Percentiles rank a stretch among this genome's conserved stretches.
Evolutionary conservation across 2,329 filamentous ascomycete species (phyloP).

Genomic region (Neofusicoccum sp.): DNA sequence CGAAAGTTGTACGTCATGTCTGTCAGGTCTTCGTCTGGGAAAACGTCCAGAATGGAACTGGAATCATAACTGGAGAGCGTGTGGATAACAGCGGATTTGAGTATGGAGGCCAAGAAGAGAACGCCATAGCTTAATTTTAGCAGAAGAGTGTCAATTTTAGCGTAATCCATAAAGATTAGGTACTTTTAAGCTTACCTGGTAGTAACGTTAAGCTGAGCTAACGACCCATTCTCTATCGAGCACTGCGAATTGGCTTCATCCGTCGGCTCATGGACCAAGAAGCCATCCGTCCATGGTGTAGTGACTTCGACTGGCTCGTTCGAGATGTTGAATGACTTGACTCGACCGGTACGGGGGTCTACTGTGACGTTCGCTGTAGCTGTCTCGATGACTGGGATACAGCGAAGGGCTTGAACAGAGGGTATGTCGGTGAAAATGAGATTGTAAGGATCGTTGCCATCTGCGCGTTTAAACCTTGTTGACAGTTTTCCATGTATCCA

Average conservation of each 20-base stretch:
- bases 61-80: neutral
- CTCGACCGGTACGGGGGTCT: conserved; percentile 9
- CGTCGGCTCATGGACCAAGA: conserved; percentile 17
- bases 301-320: conserved; percentile 1
- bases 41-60: neutral
- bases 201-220: neutral
- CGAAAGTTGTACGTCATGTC: conserved; percentile 29
- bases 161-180: too few relatives aligned
- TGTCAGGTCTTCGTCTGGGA: conserved; percentile 19
- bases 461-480: neutral
- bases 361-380: conserved; percentile 19
- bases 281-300: neutral
- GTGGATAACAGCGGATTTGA: conserved; percentile 16
- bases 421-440: neutral
- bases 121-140: conserved; percentile 20
- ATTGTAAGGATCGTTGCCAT: neutral
- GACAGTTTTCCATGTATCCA: neutral
- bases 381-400: neutral
- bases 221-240: too few relatives aligned
- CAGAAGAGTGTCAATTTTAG: neutral
- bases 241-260: too few relatives aligned
- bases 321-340: conserved; percentile 18
- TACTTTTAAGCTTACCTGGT: conserved; percentile 1
- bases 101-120: conserved; percentile 20
- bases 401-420: neutral